phyloP scores from a whole-genome alignment of 352 stramenopile genomes.

The Phytophthora melonis region DNA sequence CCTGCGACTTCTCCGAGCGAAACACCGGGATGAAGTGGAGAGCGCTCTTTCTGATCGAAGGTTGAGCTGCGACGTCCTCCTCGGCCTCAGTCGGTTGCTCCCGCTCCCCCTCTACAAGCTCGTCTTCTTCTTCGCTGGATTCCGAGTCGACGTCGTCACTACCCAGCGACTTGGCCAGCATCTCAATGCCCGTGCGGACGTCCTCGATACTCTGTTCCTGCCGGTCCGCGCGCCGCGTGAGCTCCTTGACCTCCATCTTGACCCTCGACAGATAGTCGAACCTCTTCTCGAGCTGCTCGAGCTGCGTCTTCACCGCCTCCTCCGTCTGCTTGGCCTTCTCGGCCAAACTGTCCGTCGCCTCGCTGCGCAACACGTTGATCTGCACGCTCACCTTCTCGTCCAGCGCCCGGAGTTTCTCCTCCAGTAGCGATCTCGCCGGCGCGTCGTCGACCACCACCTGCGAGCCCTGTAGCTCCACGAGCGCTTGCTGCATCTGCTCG shows the following conservation, averaged over 20 bases:
- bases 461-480: conserved; percentile 9
- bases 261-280: conserved; percentile 77
- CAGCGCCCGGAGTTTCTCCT: conserved; percentile 31
- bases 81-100: neutral
- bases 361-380: conserved; percentile 28
- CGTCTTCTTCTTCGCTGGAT: conserved; percentile 31
- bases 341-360: conserved; percentile 30
- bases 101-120: conserved; percentile 3
- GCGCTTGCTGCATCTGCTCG: conserved; percentile 28
- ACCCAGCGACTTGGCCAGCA: conserved; percentile 72
- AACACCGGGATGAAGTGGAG: conserved; percentile 20
- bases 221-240: conserved; percentile 60
- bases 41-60: conserved; percentile 15
- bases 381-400: conserved; percentile 42
- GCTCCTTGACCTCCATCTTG: conserved; percentile 82
- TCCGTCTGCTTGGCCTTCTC: conserved; percentile 48
- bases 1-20: conserved; percentile 5
- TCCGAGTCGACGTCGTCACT: conserved; percentile 72
- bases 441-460: conserved; percentile 29
- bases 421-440: conserved; percentile 32
- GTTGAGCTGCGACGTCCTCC: conserved; percentile 8
- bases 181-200: conserved; percentile 61
- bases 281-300: conserved; percentile 76
- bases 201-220: conserved; percentile 73
- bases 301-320: conserved; percentile 51